Evolutionary conservation across 352 stramenopile genomes (phyloP), one percentile per base, ranked within the genome.

Genomic region (Globisporangium yorkense): DNA sequence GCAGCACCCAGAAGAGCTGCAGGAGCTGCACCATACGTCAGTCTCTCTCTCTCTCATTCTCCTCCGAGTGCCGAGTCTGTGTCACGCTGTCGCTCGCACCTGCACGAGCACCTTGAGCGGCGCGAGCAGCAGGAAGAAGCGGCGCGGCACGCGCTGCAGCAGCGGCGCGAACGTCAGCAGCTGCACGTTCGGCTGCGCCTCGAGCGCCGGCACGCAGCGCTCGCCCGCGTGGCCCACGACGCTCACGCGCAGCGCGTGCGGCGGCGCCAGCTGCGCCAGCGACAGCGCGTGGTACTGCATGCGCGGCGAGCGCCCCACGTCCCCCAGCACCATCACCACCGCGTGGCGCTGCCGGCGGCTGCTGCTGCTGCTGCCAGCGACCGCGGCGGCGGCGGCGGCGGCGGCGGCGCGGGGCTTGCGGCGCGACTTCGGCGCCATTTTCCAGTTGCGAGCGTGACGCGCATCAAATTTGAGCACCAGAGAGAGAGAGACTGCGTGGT

Each of bases 281-380:
- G 96, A 99, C 37, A 98, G 62, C 40, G 94, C 89, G 71, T 99
- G 97, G 73, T 99, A 99, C 74, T 99, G 97, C 97, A 99, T 99
- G 20, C 97, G 89, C 50, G 97, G 97, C 60, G 92, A 99, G 64
- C 97, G 84, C 6, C 97, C 97, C 1, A 99, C 75, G 66, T 98
- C 94, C 20, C 94, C 94, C 20, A 98, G 75, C 39, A 98, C 94
- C 70, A 98, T 76, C 46, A 98, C 89, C 10, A 96, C 74, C n/a
- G 81, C 83, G 57, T 96, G 87, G 43, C 77, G 80, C 41, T 53
- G 37, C 15, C 44, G 24, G 15, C 3, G 13, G 37, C 37, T 43
- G 12, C 37, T 43, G 37, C 37, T 43, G 12, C 37, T 43, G 37
- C 37, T 6, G 37, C 12, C 37, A 9, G 10, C 35, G 3, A 33